Conservation (phyloP, 1,284 basidiomycete genomes). For the Mrakiaceae sp. region DNA sequence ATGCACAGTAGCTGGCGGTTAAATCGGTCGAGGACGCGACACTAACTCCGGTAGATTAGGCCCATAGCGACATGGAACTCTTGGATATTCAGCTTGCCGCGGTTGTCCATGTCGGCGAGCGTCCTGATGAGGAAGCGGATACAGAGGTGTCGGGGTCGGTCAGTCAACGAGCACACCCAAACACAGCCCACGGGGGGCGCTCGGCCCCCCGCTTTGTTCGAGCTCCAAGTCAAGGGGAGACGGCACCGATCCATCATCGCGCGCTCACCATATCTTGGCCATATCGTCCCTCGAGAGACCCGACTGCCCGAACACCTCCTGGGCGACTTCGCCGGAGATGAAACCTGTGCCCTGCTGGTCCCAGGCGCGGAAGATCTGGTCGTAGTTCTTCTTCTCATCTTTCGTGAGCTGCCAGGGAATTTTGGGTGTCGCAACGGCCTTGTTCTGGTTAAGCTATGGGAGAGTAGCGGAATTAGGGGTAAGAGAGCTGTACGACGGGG, state of each 20-base stretch:
- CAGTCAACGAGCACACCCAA: too few relatives aligned
- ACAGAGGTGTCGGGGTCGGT: too few relatives aligned
- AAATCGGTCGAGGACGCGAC: too few relatives aligned
- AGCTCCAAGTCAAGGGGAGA: too few relatives aligned
- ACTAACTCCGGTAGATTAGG: slow-evolving; percentile 84
- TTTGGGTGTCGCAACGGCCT: slow-evolving; percentile 57
- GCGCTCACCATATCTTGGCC: slow-evolving; percentile 77
- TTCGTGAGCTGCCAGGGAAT: slow-evolving; percentile 82
- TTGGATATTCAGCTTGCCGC: slow-evolving; percentile 84
- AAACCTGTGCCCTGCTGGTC: slow-evolving; percentile 74
- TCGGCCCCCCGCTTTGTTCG: too few relatives aligned
- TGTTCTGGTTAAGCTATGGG: slow-evolving; percentile 48
- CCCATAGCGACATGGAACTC: slow-evolving; percentile 99
- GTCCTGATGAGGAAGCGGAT: slow-evolving; percentile 45
- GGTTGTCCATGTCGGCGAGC: slow-evolving; percentile 77
- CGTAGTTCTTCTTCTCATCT: slow-evolving; percentile 92
- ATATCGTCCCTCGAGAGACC: slow-evolving; percentile 81
- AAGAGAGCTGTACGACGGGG: neutral
- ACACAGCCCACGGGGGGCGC: too few relatives aligned
- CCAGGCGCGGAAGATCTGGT: slow-evolving; percentile 95
- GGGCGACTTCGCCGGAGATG: slow-evolving; percentile 72
- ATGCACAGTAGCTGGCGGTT: too few relatives aligned
- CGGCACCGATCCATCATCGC: too few relatives aligned
- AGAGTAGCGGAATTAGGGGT: neutral
- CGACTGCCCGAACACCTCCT: slow-evolving; percentile 91